Conservation (phyloP, 345 rosid species). For the Rhodamnia rubescens region DNA sequence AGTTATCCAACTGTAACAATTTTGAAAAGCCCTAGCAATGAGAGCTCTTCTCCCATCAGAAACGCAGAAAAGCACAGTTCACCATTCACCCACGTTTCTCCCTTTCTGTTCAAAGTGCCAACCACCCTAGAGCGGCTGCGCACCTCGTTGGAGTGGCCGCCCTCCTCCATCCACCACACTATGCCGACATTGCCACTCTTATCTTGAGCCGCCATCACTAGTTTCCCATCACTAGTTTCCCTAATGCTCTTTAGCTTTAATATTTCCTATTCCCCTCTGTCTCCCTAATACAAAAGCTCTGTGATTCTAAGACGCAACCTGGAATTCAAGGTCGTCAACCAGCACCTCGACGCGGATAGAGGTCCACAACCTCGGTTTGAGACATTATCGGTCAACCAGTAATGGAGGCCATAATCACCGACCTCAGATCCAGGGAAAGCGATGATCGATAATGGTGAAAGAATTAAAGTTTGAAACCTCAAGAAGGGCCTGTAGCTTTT, state of each 20-base stretch:
- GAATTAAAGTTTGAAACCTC: not conserved
- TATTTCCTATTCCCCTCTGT: not conserved
- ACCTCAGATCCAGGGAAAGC: not conserved
- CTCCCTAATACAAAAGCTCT: not conserved
- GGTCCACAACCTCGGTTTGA: not conserved
- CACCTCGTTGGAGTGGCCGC: not conserved
- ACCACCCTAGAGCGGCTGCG: not conserved
- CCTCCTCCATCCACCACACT: not conserved
- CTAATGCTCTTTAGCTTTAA: not conserved
- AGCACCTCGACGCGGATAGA: not conserved
- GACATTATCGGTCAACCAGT: not conserved
- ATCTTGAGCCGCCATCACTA: not conserved
- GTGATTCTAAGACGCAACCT: not conserved
- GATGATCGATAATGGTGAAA: not conserved
- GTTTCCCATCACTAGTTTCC: not conserved
- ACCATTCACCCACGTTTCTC: not conserved
- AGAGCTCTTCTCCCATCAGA: not conserved
- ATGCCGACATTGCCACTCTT: not conserved
- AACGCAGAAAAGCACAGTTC: not conserved
- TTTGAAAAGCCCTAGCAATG: not conserved
- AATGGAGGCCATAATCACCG: not conserved
- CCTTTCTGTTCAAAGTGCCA: not conserved
- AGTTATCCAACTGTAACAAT: not conserved
- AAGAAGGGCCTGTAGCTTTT: not conserved
- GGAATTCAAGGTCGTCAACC: not conserved